These are phyloP conservation scores for Furculomyces boomerangus DNA, from an alignment of 371 early-diverging fungal genomes.

Conservation along the genomic window DNA sequence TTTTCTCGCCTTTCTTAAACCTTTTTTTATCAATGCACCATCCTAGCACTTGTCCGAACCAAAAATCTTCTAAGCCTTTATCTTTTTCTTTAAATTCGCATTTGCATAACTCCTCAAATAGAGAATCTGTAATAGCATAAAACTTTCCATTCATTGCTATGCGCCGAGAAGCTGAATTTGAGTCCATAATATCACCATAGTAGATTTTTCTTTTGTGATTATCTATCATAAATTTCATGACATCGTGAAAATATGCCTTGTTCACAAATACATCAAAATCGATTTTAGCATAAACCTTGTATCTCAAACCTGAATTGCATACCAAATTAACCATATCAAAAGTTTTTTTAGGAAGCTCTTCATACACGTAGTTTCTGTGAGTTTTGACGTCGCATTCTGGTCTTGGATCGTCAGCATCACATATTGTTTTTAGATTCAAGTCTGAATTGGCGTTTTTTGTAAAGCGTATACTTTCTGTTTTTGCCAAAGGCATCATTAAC, in stretches of 20 bases:
- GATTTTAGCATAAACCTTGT: background rate
- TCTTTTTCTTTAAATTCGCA: too few relatives aligned
- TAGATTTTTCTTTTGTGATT: background rate
- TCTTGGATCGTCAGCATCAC: background rate
- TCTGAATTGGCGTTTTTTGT: background rate
- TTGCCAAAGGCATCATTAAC: background rate
- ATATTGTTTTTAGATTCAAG: background rate
- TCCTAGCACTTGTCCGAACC: too few relatives aligned
- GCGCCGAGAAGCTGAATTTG: background rate
- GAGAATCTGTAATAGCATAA: too few relatives aligned
- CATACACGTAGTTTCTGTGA: background rate
- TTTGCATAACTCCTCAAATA: too few relatives aligned
- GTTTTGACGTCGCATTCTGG: background rate
- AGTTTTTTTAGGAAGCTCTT: background rate
- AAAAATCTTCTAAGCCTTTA: too few relatives aligned
- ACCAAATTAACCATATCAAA: background rate
- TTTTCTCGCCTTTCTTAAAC: too few relatives aligned
- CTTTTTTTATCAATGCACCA: too few relatives aligned
- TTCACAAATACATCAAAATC: slow-evolving; percentile 1
- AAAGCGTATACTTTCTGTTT: background rate
- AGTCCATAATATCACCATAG: background rate
- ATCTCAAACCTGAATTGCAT: background rate
- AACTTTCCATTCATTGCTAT: background rate
- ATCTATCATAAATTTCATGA: background rate
- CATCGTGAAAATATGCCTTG: background rate